These are phyloP conservation scores for Thinopyrum elongatum DNA, from an alignment of 176 grass and related monocot genomes.

Conservation along the genomic window DNA sequence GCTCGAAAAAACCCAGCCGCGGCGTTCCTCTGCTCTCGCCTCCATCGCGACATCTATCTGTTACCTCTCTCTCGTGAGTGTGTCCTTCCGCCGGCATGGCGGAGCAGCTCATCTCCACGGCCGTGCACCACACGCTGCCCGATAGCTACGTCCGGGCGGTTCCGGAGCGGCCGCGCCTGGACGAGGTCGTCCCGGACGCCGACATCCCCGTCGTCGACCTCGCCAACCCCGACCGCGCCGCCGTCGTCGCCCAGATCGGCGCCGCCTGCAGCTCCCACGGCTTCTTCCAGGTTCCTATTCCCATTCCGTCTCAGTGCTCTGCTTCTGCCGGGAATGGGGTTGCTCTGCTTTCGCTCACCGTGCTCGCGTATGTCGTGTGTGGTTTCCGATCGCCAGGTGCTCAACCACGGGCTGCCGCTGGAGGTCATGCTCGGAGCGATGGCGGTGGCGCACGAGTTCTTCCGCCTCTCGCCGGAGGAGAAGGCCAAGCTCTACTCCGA, in stretches of 20 bases:
- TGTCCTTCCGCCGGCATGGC: conserved; percentile 36
- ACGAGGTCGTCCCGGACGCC: conserved; percentile 52
- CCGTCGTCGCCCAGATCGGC: conserved; percentile 34
- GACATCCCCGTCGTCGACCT: conserved; percentile 76
- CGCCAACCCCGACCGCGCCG: conserved; percentile 16
- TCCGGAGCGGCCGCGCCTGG: conserved; percentile 53
- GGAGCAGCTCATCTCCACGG: conserved; percentile 63
- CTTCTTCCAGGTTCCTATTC: conserved; percentile 64
- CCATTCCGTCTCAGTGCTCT: not conserved
- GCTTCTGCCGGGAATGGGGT: not conserved
- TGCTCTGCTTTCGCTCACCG: not conserved
- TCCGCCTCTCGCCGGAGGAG: conserved; percentile 67
- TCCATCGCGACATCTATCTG: not conserved
- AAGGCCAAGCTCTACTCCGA: conserved; percentile 88
- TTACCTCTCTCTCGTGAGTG: not conserved
- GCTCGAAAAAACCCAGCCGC: not conserved
- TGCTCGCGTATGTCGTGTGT: no score
- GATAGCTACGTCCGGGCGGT: conserved; percentile 52
- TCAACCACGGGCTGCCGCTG: conserved; percentile 57
- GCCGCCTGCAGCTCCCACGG: conserved; percentile 60
- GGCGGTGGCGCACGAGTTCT: conserved; percentile 53
- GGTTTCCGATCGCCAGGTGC: conserved; percentile 25
- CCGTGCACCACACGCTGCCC: conserved; percentile 37
- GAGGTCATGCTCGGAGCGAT: conserved; percentile 33
- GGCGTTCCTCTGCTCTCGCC: not conserved